phyloP scores from a whole-genome alignment of 441 rosid genomes.

The Hura crepitans region DNA sequence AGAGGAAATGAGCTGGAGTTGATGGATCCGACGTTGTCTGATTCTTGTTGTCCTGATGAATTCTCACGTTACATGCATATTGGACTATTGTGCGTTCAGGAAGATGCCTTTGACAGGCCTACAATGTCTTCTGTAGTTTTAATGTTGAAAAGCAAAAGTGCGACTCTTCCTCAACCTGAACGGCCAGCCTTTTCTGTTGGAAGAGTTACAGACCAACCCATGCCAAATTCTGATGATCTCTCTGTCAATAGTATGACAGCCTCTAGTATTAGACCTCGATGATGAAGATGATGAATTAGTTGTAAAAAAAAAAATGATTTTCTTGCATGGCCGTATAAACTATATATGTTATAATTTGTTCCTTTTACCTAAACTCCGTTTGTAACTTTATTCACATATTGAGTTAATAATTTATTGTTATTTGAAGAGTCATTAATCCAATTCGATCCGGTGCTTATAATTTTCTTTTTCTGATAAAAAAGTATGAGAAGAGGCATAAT shows the following conservation, averaged over 20 bases:
- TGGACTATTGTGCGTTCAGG: slow-evolving; percentile 38
- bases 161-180: slow-evolving; percentile 25
- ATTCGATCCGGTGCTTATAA: no score
- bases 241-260: slow-evolving; percentile 8
- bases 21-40: slow-evolving; percentile 32
- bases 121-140: slow-evolving; percentile 33
- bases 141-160: slow-evolving; percentile 31
- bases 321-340: no score
- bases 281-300: neutral
- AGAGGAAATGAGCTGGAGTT: slow-evolving; percentile 32
- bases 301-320: no score
- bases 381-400: no score
- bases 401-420: no score
- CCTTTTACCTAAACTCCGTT: no score
- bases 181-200: slow-evolving; percentile 30
- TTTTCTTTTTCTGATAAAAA: no score
- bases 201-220: slow-evolving; percentile 6
- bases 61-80: slow-evolving; percentile 30
- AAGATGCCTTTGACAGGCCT: slow-evolving; percentile 39
- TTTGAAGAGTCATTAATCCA: no score
- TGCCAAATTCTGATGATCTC: neutral
- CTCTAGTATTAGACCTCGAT: slow-evolving; percentile 25
- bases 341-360: no score
- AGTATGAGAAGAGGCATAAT: no score
- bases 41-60: slow-evolving; percentile 24